phyloP scores from a whole-genome alignment of 306 rosid genomes.

The Crotalaria pallida region DNA sequence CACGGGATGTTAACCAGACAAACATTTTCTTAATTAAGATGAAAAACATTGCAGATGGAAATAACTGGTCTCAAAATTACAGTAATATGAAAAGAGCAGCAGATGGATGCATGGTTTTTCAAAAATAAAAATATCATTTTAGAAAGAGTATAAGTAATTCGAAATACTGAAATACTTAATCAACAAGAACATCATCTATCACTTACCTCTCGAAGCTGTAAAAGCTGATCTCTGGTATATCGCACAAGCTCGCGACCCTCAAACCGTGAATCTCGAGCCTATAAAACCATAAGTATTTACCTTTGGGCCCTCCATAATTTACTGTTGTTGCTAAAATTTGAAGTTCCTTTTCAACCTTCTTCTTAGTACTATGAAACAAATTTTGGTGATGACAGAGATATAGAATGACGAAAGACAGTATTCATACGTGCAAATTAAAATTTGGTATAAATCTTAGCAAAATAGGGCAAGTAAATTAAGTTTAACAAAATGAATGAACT shows the following conservation, averaged over 20 bases:
- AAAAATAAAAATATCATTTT: background rate
- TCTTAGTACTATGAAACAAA: no score
- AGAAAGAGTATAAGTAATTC: background rate
- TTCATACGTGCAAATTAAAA: no score
- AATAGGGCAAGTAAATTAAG: no score
- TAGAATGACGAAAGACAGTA: no score
- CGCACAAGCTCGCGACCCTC: conserved; percentile 78
- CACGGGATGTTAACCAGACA: background rate
- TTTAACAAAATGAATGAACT: no score
- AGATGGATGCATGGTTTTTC: background rate
- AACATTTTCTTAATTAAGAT: background rate
- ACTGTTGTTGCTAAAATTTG: no score
- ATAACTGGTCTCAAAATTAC: background rate
- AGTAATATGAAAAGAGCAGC: background rate
- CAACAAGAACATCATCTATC: background rate
- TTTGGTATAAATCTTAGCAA: no score
- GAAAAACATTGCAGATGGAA: background rate
- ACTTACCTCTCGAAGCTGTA: conserved; percentile 69
- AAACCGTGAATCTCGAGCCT: conserved; percentile 83
- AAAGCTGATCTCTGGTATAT: conserved; percentile 71
- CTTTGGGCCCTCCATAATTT: no score
- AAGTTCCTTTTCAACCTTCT: no score
- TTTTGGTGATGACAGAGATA: no score
- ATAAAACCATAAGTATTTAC: conserved; percentile 14
- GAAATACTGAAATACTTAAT: background rate